Evolutionary conservation across 257 asterid genomes (phyloP).

Genomic region (Rehmannia glutinosa): DNA sequence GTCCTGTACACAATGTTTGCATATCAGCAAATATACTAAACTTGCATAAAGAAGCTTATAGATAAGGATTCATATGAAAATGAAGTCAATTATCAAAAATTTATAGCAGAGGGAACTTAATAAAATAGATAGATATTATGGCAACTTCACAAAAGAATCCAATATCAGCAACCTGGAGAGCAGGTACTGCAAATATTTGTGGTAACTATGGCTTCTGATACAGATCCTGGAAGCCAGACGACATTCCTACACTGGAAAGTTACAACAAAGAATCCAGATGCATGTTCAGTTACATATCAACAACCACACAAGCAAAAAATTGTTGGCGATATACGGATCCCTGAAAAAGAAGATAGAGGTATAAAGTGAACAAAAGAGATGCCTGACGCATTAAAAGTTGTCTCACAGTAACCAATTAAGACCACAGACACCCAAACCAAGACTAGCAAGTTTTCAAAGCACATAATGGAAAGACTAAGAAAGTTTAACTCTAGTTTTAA

Average conservation of each 20-base stretch:
- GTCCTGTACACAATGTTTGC: slow-evolving; percentile 47
- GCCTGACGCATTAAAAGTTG: no score
- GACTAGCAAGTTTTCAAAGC: background rate
- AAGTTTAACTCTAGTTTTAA: background rate
- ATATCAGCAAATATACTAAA: slow-evolving; percentile 18
- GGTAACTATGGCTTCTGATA: slow-evolving; percentile 75
- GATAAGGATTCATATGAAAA: background rate
- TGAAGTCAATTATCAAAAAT: slow-evolving; percentile 6
- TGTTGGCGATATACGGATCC: background rate
- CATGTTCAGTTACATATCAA: slow-evolving; percentile 5
- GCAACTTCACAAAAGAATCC: background rate
- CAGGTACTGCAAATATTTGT: slow-evolving; percentile 63
- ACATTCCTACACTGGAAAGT: slow-evolving; percentile 81
- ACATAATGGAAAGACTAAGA: background rate
- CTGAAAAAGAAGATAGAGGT: background rate
- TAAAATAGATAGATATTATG: background rate
- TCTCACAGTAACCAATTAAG: background rate
- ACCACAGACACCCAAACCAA: background rate
- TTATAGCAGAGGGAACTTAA: background rate
- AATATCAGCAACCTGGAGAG: slow-evolving; percentile 63
- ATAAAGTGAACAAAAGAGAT: no score
- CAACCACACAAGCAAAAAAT: background rate
- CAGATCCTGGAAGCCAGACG: slow-evolving; percentile 96
- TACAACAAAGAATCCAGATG: background rate
- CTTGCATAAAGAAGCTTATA: slow-evolving; percentile 9